Evolutionary conservation across 805 yeast species (phyloP).

Genomic region (Candida montana): DNA sequence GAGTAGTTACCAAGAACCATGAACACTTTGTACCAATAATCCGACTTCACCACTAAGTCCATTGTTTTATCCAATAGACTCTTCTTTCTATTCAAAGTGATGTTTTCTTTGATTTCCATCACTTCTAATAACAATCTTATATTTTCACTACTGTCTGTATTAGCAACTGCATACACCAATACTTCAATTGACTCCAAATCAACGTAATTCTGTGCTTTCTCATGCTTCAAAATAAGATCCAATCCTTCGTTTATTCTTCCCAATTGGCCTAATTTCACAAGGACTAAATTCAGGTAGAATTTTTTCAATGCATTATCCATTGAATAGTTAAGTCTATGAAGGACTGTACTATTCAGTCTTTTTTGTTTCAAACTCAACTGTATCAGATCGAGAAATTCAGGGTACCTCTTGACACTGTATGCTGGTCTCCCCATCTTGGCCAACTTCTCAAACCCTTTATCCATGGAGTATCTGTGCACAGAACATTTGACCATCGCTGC

Average conservation of each 20-base stretch:
- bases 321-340: constrained; percentile 2
- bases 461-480: constrained; percentile 9
- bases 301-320: constrained; percentile 6
- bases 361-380: constrained; percentile 6
- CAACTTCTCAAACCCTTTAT: constrained; percentile 8
- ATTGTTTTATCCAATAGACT: background rate
- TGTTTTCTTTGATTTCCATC: background rate
- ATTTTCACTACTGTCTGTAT: background rate
- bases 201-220: background rate
- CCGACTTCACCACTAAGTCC: background rate
- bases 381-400: constrained; percentile 9
- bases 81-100: background rate
- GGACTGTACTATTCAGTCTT: constrained; percentile 3
- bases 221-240: constrained; percentile 3
- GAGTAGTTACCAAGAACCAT: background rate
- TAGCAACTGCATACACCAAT: background rate
- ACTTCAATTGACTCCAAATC: constrained; percentile 10
- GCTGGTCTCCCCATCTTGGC: constrained; percentile 1
- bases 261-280: constrained; percentile 9
- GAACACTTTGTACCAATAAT: background rate
- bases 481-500: constrained; percentile 9
- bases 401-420: constrained; percentile 13
- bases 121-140: background rate
- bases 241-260: constrained; percentile 6
- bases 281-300: constrained; percentile 13